Conservation (phyloP, 768 basidiomycete species). For the Termitomyces sp. region DNA sequence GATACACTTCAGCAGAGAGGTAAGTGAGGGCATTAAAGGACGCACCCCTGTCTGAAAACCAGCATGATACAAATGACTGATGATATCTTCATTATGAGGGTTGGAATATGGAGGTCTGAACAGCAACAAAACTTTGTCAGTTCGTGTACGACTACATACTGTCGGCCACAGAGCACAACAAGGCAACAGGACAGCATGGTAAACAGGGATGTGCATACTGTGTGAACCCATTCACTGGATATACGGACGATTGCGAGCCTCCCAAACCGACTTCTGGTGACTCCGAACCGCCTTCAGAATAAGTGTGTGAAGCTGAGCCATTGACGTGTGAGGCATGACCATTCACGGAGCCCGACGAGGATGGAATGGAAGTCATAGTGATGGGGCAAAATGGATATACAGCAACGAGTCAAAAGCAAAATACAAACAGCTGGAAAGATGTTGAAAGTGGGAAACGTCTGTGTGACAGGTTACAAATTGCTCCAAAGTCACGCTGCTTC, state of each 20-base stretch:
- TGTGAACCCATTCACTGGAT: conserved; percentile 54
- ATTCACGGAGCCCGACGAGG: conserved; percentile 45
- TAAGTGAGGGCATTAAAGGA: conserved; percentile 4
- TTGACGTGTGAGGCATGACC: conserved; percentile 50
- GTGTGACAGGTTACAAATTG: conserved; percentile 18
- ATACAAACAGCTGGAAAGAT: conserved; percentile 10
- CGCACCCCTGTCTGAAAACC: conserved; percentile 83
- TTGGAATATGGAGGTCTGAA: conserved; percentile 49
- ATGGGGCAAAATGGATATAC: conserved; percentile 6
- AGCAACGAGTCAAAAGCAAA: conserved; percentile 12
- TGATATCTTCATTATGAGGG: conserved; percentile 75
- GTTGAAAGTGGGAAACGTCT: conserved; percentile 13
- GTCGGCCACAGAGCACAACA: conserved; percentile 9
- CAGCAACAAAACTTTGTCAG: conserved; percentile 15
- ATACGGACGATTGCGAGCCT: conserved; percentile 38
- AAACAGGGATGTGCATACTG: conserved; percentile 42
- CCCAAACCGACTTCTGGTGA: conserved; percentile 32
- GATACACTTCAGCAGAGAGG: conserved; percentile 13
- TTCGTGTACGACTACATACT: conserved; percentile 5
- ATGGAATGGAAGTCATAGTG: conserved; percentile 35
- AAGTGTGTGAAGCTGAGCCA: conserved; percentile 40
- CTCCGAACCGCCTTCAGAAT: conserved; percentile 33
- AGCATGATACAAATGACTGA: conserved; percentile 74
- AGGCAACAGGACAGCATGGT: conserved; percentile 5
- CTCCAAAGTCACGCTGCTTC: conserved; percentile 6